Percentiles rank a stretch among this genome's conserved stretches.
phyloP scores from a whole-genome alignment of 805 yeast genomes.

The Ogataea polymorpha region DNA sequence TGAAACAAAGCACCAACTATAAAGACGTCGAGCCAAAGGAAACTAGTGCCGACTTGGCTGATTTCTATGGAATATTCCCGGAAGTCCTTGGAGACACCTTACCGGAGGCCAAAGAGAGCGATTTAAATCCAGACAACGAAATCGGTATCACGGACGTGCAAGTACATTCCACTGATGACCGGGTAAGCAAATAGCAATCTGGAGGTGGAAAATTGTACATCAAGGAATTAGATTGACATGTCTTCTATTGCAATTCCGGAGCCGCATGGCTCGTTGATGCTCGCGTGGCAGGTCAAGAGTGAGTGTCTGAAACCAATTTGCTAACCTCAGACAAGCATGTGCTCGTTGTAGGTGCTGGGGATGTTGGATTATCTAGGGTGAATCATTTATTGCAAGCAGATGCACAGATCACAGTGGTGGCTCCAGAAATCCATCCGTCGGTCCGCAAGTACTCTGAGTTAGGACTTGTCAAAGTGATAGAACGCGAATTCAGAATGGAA shows the following conservation, averaged over 20 bases:
- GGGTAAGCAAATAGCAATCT: constrained; percentile 3
- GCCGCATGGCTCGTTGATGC: constrained; percentile 54
- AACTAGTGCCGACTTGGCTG: background rate
- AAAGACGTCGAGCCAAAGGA: too few relatives aligned
- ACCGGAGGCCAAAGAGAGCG: background rate
- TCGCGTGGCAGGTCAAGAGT: constrained; percentile 73
- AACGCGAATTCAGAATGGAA: constrained; percentile 41
- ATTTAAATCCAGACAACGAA: background rate
- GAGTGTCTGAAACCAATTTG: constrained; percentile 18
- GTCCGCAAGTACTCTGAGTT: constrained; percentile 32
- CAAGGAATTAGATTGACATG: background rate
- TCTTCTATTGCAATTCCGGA: constrained; percentile 21
- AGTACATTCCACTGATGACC: background rate
- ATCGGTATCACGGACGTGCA: background rate
- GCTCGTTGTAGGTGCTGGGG: constrained; percentile 74
- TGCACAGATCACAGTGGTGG: constrained; percentile 65
- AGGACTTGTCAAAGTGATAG: constrained; percentile 43
- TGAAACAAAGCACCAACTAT: too few relatives aligned
- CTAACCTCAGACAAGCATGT: constrained; percentile 47
- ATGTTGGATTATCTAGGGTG: constrained; percentile 71
- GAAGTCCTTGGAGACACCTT: constrained; percentile 1
- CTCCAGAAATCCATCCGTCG: constrained; percentile 40
- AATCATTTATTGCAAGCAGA: constrained; percentile 64
- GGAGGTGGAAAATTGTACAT: background rate
- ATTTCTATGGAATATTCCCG: constrained; percentile 6